Evolutionary conservation across 1,139 yeast genomes (phyloP).

Genomic region (Suhomyces atakaporum): DNA sequence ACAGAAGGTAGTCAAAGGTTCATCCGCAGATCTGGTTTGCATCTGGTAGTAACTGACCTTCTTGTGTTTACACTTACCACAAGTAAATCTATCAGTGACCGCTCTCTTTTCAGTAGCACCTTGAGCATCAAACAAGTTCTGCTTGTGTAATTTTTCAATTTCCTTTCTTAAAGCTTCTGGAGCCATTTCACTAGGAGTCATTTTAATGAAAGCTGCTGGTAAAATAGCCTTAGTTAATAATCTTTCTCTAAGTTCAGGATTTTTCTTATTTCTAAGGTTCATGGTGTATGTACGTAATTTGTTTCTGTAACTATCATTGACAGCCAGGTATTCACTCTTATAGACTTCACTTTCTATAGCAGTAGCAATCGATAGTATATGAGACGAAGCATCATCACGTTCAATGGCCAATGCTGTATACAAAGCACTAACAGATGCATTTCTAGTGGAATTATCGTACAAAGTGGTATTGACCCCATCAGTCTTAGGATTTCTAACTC

Average conservation of each 20-base stretch:
- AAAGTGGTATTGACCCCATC: slow-evolving; percentile 76
- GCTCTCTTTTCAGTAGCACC: slow-evolving; percentile 98
- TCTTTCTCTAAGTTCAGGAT: slow-evolving; percentile 77
- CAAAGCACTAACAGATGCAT: slow-evolving; percentile 78
- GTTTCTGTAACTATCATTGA: slow-evolving; percentile 66
- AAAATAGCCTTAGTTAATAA: slow-evolving; percentile 65
- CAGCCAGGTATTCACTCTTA: slow-evolving; percentile 55
- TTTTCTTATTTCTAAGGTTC: slow-evolving; percentile 85
- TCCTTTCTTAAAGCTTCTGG: slow-evolving; percentile 86
- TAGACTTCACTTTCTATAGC: slow-evolving; percentile 75
- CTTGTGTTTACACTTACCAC: slow-evolving; percentile 97
- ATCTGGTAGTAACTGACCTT: slow-evolving; percentile 95
- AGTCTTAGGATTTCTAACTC: slow-evolving; percentile 73
- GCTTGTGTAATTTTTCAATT: slow-evolving; percentile 80
- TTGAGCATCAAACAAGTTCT: slow-evolving; percentile 93
- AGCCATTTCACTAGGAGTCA: slow-evolving; percentile 93
- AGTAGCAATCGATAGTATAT: slow-evolving; percentile 63
- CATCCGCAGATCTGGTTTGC: slow-evolving; percentile 98
- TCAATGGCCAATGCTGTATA: slow-evolving; percentile 90
- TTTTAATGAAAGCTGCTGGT: slow-evolving; percentile 66
- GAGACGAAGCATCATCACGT: slow-evolving; percentile 53
- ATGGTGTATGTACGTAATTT: slow-evolving; percentile 81
- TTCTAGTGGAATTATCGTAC: slow-evolving; percentile 77
- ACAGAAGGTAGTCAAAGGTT: slow-evolving; percentile 96
- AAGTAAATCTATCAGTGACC: slow-evolving; percentile 91